A percentile compares a stretch with the other conserved stretches of the same genome.
Conservation (phyloP, 2,329 filamentous ascomycete species). For the Stachybotrys chlorohalonatus region DNA sequence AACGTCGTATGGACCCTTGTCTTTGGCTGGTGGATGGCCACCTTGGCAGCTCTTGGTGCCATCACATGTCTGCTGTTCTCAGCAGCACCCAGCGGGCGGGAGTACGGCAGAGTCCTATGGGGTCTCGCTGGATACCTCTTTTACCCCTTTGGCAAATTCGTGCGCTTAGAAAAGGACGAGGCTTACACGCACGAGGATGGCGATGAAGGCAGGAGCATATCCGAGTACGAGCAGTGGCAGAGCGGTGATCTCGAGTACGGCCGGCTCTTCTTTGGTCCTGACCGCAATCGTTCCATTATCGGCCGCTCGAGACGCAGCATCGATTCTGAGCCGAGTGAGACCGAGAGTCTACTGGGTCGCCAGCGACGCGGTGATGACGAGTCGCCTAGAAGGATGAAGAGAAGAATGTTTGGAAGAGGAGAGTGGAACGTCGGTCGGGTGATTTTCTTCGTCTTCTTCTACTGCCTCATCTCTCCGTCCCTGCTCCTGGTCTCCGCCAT, state of each 20-base stretch:
- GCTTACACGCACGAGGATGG: conserved; percentile 90
- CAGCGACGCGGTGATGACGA: conserved; percentile 40
- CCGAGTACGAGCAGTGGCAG: conserved; percentile 98
- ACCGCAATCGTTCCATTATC: conserved; percentile 66
- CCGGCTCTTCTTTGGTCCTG: conserved; percentile 88
- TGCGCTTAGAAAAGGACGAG: conserved; percentile 87
- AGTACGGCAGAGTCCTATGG: conserved; percentile 79
- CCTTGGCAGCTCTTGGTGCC: conserved; percentile 66
- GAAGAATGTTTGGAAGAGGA: conserved; percentile 85
- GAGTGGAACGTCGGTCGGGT: conserved; percentile 93
- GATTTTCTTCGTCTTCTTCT: conserved; percentile 95
- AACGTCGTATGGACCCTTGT: conserved; percentile 84
- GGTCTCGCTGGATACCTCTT: conserved; percentile 80
- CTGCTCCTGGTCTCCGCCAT: conserved; percentile 77
- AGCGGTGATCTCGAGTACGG: conserved; percentile 94
- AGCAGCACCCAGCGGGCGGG: conserved; percentile 68
- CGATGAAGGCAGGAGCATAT: conserved; percentile 92
- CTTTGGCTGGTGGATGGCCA: conserved; percentile 94
- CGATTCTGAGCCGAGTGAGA: conserved; percentile 76
- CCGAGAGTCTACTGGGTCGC: conserved; percentile 74
- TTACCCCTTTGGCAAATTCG: conserved; percentile 95
- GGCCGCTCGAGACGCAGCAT: conserved; percentile 82
- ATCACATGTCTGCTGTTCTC: conserved; percentile 71
- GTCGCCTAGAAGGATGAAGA: conserved; percentile 48
- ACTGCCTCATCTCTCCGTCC: conserved; percentile 79